phyloP scores from a whole-genome alignment of 78 protist species.

The Guillardia theta region DNA sequence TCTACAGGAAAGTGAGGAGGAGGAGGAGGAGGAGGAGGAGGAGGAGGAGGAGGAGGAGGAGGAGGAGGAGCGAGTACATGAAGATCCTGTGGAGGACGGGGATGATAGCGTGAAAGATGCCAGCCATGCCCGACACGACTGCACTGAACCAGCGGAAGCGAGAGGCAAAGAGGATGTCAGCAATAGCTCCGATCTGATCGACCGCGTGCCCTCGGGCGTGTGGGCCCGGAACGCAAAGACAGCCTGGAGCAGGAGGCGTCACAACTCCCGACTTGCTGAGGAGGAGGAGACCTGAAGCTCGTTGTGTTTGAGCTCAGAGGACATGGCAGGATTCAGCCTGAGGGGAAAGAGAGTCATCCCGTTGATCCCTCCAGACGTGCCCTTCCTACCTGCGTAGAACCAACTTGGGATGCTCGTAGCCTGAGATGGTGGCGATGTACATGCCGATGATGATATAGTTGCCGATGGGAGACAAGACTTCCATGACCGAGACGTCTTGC shows the following conservation, averaged over 20 bases:
- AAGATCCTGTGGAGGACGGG: neutral
- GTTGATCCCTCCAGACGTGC: neutral
- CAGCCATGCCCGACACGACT: neutral
- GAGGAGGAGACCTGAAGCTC: neutral
- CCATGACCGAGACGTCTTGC: neutral
- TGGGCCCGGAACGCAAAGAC: neutral
- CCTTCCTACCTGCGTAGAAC: neutral
- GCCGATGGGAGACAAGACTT: neutral
- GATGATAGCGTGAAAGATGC: neutral
- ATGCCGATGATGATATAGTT: neutral
- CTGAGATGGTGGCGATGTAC: neutral
- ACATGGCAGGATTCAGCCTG: neutral
- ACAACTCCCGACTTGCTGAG: neutral
- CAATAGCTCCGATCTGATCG: neutral
- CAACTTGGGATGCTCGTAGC: neutral
- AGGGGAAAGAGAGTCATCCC: neutral
- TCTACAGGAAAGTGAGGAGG: neutral
- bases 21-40: neutral
- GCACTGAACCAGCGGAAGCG: neutral
- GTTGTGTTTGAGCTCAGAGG: neutral
- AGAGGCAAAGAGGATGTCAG: neutral
- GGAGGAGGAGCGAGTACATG: neutral
- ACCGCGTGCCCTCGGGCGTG: conserved; percentile 20
- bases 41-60: neutral
- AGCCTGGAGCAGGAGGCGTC: neutral